Evolutionary conservation across 768 basidiomycete genomes (phyloP).

Genomic region (Kwoniella dejecticola): DNA sequence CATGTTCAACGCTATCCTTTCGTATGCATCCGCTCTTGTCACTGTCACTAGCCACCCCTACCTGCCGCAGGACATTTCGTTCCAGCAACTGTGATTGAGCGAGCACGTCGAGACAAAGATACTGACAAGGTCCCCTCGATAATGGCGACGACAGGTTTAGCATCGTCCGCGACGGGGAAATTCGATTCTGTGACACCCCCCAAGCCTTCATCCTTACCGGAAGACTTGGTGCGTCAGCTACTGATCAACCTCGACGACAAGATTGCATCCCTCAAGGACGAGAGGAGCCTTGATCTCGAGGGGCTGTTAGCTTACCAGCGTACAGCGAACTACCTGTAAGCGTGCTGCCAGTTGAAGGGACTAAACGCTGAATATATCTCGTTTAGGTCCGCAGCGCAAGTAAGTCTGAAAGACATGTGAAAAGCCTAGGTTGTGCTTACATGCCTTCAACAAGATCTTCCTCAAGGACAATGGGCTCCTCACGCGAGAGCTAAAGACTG

Average conservation of each 20-base stretch:
- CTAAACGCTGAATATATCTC: constrained; percentile 2
- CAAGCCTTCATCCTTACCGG: constrained; percentile 68
- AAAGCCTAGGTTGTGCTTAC: too few relatives aligned
- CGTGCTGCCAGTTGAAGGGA: neutral
- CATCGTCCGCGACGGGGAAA: constrained; percentile 36
- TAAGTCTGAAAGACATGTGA: neutral
- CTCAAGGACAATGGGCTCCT: constrained; percentile 72
- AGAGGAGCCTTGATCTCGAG: constrained; percentile 55
- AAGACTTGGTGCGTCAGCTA: constrained; percentile 61
- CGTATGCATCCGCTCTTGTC: neutral
- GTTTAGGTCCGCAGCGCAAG: constrained; percentile 33
- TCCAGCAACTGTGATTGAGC: too few relatives aligned
- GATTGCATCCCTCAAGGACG: constrained; percentile 62
- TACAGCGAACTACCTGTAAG: constrained; percentile 50
- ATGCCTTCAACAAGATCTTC: constrained; percentile 60
- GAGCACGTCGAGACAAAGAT: too few relatives aligned
- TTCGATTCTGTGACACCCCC: constrained; percentile 60
- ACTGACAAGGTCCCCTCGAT: constrained; percentile 14
- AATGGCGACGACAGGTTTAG: constrained; percentile 49
- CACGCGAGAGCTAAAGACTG: constrained; percentile 61
- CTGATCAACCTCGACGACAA: constrained; percentile 60
- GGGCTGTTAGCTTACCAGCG: constrained; percentile 53
- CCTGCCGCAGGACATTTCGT: too few relatives aligned
- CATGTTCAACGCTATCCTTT: neutral
- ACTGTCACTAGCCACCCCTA: too few relatives aligned